Conservation (phyloP, 441 rosid genomes). For the Adansonia rubrostipa region DNA sequence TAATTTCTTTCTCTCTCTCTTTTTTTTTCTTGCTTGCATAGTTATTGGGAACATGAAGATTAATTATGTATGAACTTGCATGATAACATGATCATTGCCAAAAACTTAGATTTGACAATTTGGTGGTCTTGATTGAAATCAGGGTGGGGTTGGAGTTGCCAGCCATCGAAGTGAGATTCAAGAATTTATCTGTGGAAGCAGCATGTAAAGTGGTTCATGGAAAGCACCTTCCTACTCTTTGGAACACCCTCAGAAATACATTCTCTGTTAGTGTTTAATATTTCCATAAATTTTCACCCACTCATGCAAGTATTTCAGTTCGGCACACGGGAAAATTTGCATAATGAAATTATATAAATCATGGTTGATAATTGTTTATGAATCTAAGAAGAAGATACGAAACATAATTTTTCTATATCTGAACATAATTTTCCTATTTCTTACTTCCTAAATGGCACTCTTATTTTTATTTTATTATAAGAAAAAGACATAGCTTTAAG, state of each 20-base stretch:
- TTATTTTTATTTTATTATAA: too few species aligned
- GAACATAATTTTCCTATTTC: too few species aligned
- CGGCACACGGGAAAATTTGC: too few species aligned
- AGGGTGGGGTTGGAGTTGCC: conserved; percentile 38
- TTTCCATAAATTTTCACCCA: neutral
- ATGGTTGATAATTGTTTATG: too few species aligned
- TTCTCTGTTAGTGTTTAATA: conserved; percentile 22
- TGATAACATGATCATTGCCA: neutral
- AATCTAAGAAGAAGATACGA: too few species aligned
- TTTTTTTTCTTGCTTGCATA: neutral
- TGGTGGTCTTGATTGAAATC: neutral
- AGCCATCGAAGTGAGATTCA: conserved; percentile 32
- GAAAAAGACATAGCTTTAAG: too few species aligned
- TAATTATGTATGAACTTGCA: too few species aligned
- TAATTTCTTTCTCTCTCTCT: neutral
- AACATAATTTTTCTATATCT: too few species aligned
- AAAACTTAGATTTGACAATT: too few species aligned
- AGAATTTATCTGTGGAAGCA: conserved; percentile 33
- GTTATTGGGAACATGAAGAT: too few species aligned
- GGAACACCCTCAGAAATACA: conserved; percentile 22
- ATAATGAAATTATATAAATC: too few species aligned
- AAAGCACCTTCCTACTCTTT: conserved; percentile 32
- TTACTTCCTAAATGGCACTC: too few species aligned
- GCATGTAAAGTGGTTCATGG: conserved; percentile 37
- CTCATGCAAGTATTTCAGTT: neutral